These are phyloP conservation scores for Glomus cerebriforme DNA, from an alignment of 192 early-diverging fungal genomes.

Conservation along the genomic window DNA sequence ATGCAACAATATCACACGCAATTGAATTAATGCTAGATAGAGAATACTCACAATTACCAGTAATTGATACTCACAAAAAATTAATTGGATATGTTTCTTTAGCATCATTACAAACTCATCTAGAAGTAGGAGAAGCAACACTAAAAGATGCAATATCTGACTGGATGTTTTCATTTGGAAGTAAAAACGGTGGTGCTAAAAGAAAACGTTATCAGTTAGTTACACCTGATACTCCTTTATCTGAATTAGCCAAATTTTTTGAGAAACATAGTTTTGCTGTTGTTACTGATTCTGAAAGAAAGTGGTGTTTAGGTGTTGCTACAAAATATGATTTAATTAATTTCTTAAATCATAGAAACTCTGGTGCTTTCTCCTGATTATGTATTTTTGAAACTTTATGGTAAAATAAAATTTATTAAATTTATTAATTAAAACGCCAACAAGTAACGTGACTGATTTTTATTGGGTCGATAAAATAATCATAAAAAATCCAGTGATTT, in stretches of 20 bases:
- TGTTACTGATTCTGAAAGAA: constrained; percentile 76
- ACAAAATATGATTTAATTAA: constrained; percentile 77
- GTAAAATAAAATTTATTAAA: too few species aligned
- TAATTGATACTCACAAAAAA: constrained; percentile 64
- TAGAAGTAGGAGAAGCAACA: constrained; percentile 55
- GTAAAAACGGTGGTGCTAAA: constrained; percentile 19
- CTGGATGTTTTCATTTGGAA: constrained; percentile 70
- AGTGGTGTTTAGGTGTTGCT: constrained; percentile 79
- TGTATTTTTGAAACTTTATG: too few species aligned
- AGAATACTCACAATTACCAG: constrained; percentile 88
- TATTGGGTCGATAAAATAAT: too few species aligned
- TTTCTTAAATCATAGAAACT: constrained; percentile 63
- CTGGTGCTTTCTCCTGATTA: neutral
- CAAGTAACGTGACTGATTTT: too few species aligned
- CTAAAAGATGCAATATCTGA: constrained; percentile 52
- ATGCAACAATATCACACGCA: constrained; percentile 60
- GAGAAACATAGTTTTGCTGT: constrained; percentile 81
- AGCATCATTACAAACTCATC: constrained; percentile 55
- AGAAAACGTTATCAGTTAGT: constrained; percentile 66
- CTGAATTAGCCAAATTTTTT: constrained; percentile 81
- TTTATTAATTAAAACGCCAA: too few species aligned
- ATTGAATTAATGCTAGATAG: constrained; percentile 76
- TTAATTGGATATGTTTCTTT: constrained; percentile 78
- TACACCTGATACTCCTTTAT: constrained; percentile 76
- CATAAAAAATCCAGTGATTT: too few species aligned